These are phyloP conservation scores for Evansstolkia leycettana DNA, from an alignment of 495 filamentous ascomycete species.

Conservation along the genomic window DNA sequence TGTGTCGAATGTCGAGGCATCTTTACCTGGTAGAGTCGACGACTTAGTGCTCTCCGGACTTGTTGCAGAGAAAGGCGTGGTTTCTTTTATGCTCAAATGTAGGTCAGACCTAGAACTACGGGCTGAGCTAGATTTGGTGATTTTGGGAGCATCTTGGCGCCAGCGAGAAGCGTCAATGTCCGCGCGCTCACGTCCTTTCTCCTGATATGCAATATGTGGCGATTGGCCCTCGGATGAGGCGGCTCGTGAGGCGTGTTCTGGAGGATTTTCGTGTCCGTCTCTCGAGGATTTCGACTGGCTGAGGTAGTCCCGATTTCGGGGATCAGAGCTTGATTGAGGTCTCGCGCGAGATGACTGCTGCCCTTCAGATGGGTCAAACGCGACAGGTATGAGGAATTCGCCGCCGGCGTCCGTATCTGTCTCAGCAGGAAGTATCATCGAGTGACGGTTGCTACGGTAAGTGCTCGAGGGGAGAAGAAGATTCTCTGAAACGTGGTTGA, in stretches of 20 bases:
- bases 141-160: slow-evolving; percentile 59
- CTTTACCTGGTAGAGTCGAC: slow-evolving; percentile 4
- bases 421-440: slow-evolving; percentile 42
- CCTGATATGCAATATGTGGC: slow-evolving; percentile 86
- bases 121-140: slow-evolving; percentile 48
- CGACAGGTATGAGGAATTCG: slow-evolving; percentile 81
- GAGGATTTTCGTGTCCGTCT: slow-evolving; percentile 20
- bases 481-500: slow-evolving; percentile 27
- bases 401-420: slow-evolving; percentile 56
- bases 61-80: slow-evolving; percentile 21
- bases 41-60: slow-evolving; percentile 23
- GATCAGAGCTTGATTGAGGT: slow-evolving; percentile 13
- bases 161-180: slow-evolving; percentile 27
- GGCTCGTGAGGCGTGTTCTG: slow-evolving; percentile 15
- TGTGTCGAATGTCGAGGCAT: too few relatives aligned
- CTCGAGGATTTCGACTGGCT: slow-evolving; percentile 13
- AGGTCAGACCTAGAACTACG: slow-evolving; percentile 51
- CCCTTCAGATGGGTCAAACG: slow-evolving; percentile 70
- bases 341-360: slow-evolving; percentile 37
- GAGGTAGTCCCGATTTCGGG: slow-evolving; percentile 38
- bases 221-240: slow-evolving; percentile 26
- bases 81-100: slow-evolving; percentile 14
- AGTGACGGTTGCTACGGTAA: slow-evolving; percentile 71
- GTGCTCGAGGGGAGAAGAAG: slow-evolving; percentile 59
- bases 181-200: slow-evolving; percentile 54